Conservation (phyloP, 495 filamentous ascomycete genomes). For the Xylaria palmicola region DNA sequence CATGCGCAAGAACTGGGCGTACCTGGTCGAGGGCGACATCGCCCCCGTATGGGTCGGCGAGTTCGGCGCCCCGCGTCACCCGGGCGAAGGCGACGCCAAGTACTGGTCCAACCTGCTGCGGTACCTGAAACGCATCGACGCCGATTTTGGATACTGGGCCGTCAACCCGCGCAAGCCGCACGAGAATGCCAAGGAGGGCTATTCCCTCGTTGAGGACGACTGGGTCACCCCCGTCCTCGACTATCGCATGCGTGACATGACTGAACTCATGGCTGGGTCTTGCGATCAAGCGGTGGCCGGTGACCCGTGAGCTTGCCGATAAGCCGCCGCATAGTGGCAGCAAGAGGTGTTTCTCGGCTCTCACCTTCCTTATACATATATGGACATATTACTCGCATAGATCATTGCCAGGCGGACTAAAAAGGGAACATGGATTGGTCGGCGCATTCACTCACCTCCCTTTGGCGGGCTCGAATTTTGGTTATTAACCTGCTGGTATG, state of each 20-base stretch:
- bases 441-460: not conserved
- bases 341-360: too few relatives aligned
- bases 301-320: not conserved
- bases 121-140: constrained; percentile 53
- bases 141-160: constrained; percentile 65
- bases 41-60: constrained; percentile 64
- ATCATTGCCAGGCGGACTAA: not conserved
- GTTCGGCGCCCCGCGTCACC: constrained; percentile 52
- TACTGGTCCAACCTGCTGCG: constrained; percentile 60
- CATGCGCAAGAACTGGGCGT: constrained; percentile 62
- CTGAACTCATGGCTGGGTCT: constrained; percentile 42
- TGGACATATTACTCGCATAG: not conserved
- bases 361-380: not conserved
- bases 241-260: constrained; percentile 57
- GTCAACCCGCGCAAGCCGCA: constrained; percentile 60
- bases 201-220: constrained; percentile 55
- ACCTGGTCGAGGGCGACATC: constrained; percentile 53
- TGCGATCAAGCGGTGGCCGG: not conserved
- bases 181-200: constrained; percentile 51
- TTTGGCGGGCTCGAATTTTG: not conserved
- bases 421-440: not conserved
- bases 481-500: not conserved
- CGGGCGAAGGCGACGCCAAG: constrained; percentile 50
- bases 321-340: too few relatives aligned
- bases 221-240: constrained; percentile 57